phyloP scores from a whole-genome alignment of 2,329 filamentous ascomycete genomes.

The Ophiostoma piceae region DNA sequence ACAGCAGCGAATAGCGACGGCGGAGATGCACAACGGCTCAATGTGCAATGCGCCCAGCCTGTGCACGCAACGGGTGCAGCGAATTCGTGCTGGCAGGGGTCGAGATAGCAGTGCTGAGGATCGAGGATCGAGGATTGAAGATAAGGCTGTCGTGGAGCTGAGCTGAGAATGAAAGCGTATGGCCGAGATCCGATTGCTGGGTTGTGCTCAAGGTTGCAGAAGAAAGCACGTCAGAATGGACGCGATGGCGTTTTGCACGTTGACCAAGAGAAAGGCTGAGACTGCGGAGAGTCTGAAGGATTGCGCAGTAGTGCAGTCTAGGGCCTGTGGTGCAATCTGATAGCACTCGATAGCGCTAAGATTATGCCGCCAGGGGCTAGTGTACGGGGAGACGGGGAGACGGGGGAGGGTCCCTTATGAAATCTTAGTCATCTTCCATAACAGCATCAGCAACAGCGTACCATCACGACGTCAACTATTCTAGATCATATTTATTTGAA shows the following conservation, averaged over 20 bases:
- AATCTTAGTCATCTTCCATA: not conserved
- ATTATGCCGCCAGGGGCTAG: not conserved
- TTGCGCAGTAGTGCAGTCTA: not conserved
- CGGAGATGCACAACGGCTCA: not conserved
- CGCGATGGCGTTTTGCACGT: not conserved
- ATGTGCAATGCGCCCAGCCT: not conserved
- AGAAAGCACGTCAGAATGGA: slow-evolving; percentile 9
- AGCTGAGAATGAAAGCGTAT: not conserved
- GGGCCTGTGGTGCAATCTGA: not conserved
- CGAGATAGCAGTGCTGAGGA: not conserved
- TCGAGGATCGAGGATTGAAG: not conserved
- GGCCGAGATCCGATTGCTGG: not conserved
- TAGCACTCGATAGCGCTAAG: not conserved
- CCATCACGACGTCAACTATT: not conserved
- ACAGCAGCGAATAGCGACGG: not conserved
- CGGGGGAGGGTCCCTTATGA: not conserved
- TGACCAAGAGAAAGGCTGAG: not conserved
- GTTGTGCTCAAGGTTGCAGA: not conserved
- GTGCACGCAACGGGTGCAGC: slow-evolving; percentile 3
- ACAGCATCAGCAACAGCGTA: not conserved
- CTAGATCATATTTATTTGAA: not conserved
- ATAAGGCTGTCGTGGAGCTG: not conserved
- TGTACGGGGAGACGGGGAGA: not conserved
- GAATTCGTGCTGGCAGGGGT: slow-evolving; percentile 8
- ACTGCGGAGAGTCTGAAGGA: not conserved